Evolutionary conservation across 345 rosid genomes (phyloP).

Genomic region (Erucastrum elatum): DNA sequence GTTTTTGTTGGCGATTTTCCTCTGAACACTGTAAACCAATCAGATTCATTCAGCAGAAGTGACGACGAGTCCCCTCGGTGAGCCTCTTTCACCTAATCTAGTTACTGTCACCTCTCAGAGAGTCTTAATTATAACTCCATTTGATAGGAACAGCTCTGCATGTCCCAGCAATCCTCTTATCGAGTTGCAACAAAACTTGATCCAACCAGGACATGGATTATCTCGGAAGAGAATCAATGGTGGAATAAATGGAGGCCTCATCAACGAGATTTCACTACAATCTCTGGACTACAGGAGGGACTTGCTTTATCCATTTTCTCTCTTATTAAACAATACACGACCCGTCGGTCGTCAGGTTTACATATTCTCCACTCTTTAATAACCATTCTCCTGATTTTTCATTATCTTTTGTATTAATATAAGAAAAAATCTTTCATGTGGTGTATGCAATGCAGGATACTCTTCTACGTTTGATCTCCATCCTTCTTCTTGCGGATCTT

Average conservation of each 20-base stretch:
- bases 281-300: constrained; percentile 76
- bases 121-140: constrained; percentile 21
- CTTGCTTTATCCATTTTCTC: constrained; percentile 72
- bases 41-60: constrained; percentile 48
- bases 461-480: constrained; percentile 71
- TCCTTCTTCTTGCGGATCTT: constrained; percentile 87
- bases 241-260: constrained; percentile 85
- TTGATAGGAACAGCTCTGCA: constrained; percentile 53
- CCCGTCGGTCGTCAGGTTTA: constrained; percentile 91
- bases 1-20: constrained; percentile 68
- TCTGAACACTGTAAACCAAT: constrained; percentile 41
- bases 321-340: constrained; percentile 75
- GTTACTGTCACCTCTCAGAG: background rate
- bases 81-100: background rate
- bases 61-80: constrained; percentile 65
- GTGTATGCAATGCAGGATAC: constrained; percentile 58
- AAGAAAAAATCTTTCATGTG: background rate
- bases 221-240: constrained; percentile 86
- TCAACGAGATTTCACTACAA: constrained; percentile 67
- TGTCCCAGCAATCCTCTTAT: constrained; percentile 46
- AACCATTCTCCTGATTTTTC: background rate
- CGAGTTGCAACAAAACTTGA: constrained; percentile 60
- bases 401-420: background rate
- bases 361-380: constrained; percentile 5
- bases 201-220: constrained; percentile 59